Evolutionary conservation across 108 stramenopile genomes (phyloP), one percentile per base, ranked within the genome.

Genomic region (Nitzschia sp.): DNA sequence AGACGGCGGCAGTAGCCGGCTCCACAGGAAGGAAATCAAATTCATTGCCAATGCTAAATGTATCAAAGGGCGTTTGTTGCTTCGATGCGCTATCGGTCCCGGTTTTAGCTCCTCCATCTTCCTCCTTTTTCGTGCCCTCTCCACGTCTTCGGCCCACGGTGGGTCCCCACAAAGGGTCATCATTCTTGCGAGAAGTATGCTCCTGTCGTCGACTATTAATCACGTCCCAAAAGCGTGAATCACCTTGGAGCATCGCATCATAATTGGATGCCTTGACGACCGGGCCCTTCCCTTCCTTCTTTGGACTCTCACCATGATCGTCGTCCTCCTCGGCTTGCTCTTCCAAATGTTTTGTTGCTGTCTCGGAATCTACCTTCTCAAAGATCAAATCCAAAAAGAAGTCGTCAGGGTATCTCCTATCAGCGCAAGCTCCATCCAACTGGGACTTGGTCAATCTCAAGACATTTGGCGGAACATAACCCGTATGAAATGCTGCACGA

Each of bases 401-500:
- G 56, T 95, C 95, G 60, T 94, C 90, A 13, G 86, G 67, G 62
- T 90, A 97, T 27, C 97, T 83, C 29, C 79, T 71, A 52, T 99
- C 98, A 25, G 64, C 74, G 54, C 95, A 94, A 11, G 97, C 95
- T 27, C 97, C 96, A 74, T 99, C 98, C 63, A 99, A 80, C 70
- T 99, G 93, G 13, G 86, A 63, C 75, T 97, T 97, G 3, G 88
- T 91, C 41, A 99, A 68, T 28, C 97, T 71, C 73, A 99, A 71
- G 2, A 97, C 96, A 16, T 96, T 96, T 30, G 90, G 83, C 4
- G 74, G 74, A 21, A 94, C 87, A 56, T 96, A 97, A 2, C 98
- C 98, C 11, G 96, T 97, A 76, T 99, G 97, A 58, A 99, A 96
- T 26, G 95, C 97, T 9, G 95, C 96, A 50, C 98, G 86, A 62